These are phyloP conservation scores for Lactarius vividus DNA, from an alignment of 768 basidiomycete species.

Conservation along the genomic window DNA sequence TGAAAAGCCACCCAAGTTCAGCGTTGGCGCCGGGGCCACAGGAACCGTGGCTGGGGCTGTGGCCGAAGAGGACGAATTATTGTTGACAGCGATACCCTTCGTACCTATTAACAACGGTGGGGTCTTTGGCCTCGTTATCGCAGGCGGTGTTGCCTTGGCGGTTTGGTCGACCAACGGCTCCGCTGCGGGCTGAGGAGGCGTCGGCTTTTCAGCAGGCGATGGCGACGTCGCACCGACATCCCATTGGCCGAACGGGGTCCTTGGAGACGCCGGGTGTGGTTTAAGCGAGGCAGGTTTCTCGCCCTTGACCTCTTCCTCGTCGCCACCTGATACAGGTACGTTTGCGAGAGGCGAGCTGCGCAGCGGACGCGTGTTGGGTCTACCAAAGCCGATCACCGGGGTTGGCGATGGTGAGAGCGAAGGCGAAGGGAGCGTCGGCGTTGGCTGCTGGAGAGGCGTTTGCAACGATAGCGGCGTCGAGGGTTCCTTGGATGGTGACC, in stretches of 20 bases:
- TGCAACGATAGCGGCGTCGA: constrained; percentile 17
- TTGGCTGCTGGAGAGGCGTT: constrained; percentile 29
- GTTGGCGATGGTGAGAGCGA: constrained; percentile 39
- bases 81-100: background rate
- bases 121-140: constrained; percentile 44
- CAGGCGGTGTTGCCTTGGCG: constrained; percentile 27
- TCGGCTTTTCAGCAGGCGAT: constrained; percentile 13
- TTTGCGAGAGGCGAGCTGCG: constrained; percentile 78
- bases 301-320: constrained; percentile 41
- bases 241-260: constrained; percentile 37
- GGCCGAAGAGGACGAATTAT: background rate
- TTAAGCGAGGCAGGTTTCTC: constrained; percentile 30
- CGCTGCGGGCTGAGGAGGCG: constrained; percentile 6
- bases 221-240: background rate
- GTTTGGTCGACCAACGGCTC: constrained; percentile 8
- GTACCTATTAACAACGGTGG: constrained; percentile 32
- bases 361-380: constrained; percentile 61
- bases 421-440: constrained; percentile 37
- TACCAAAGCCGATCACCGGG: constrained; percentile 51
- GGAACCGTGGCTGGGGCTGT: background rate
- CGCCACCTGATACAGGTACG: constrained; percentile 44
- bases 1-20: constrained; percentile 1
- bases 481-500: constrained; percentile 53
- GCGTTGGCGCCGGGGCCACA: background rate
- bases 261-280: constrained; percentile 43